phyloP scores from a whole-genome alignment of 2,329 filamentous ascomycete species.

The Exutisphaerella laricina region DNA sequence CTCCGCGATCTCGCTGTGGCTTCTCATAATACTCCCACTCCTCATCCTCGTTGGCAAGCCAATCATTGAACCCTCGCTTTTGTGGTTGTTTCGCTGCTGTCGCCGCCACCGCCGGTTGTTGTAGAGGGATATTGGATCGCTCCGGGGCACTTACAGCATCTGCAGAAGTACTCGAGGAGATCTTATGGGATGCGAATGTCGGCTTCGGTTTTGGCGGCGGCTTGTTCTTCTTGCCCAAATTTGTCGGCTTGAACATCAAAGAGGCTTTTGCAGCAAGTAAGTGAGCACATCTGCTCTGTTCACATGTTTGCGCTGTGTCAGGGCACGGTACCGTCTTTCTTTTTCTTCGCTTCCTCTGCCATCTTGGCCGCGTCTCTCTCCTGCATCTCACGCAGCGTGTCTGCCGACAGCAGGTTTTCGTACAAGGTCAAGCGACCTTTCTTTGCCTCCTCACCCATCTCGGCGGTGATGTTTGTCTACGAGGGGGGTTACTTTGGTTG shows the following conservation, averaged over 20 bases:
- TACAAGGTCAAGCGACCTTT: constrained; percentile 46
- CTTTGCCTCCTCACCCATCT: constrained; percentile 24
- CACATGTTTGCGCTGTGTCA: constrained; percentile 26
- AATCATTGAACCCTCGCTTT: constrained; percentile 66
- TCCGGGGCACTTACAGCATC: constrained; percentile 19
- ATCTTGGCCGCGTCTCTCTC: constrained; percentile 44
- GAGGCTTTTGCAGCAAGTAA: constrained; percentile 48
- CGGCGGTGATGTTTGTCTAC: no score
- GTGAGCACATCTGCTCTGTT: constrained; percentile 43
- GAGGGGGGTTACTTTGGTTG: no score
- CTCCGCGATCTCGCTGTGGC: constrained; percentile 68
- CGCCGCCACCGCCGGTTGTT: no score
- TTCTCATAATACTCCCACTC: constrained; percentile 49
- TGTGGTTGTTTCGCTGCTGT: constrained; percentile 36
- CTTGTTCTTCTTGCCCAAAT: constrained; percentile 46
- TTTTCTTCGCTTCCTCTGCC: constrained; percentile 46
- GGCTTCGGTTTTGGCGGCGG: constrained; percentile 58
- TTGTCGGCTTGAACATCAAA: constrained; percentile 81
- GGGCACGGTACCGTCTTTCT: constrained; percentile 58
- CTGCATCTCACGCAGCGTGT: constrained; percentile 57
- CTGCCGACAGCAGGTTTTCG: constrained; percentile 69
- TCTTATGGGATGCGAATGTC: constrained; percentile 39
- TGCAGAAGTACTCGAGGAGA: constrained; percentile 27
- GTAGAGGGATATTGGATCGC: constrained; percentile 21
- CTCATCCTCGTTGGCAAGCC: constrained; percentile 79